phyloP scores from a whole-genome alignment of 257 asterid species.

The Penstemon barbatus region DNA sequence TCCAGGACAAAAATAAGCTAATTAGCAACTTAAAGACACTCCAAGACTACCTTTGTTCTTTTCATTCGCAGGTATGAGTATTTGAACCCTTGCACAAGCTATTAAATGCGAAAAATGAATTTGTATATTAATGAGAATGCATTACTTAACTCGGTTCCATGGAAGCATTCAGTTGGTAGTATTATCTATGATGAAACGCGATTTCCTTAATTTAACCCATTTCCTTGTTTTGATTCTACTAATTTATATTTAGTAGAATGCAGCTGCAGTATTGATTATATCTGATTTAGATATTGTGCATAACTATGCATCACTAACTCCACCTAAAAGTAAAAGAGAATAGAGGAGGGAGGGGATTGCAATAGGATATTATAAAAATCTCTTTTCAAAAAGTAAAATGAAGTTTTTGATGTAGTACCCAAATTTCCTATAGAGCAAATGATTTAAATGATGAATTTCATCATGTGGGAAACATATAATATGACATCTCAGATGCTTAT shows the following conservation, averaged over 20 bases:
- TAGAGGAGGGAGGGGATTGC: neutral
- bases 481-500: conserved; percentile 14
- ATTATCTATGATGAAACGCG: too few relatives aligned
- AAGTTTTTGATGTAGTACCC: conserved; percentile 17
- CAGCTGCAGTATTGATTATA: conserved; percentile 6
- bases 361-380: neutral
- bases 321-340: neutral
- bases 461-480: neutral
- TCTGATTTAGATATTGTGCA: conserved; percentile 3
- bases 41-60: conserved; percentile 94
- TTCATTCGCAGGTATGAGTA: conserved; percentile 70
- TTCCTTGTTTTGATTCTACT: conserved; percentile 11
- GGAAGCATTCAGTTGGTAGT: conserved; percentile 6
- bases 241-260: neutral
- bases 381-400: neutral
- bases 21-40: conserved; percentile 79
- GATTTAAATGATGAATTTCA: conserved; percentile 15
- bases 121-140: neutral
- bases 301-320: neutral
- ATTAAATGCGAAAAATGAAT: conserved; percentile 11
- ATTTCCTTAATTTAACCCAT: conserved; percentile 12
- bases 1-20: conserved; percentile 87
- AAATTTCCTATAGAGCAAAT: conserved; percentile 14
- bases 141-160: conserved; percentile 2
- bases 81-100: conserved; percentile 19